Evolutionary conservation across 768 basidiomycete genomes (phyloP).

Genomic region (Pisolithus tinctorius): DNA sequence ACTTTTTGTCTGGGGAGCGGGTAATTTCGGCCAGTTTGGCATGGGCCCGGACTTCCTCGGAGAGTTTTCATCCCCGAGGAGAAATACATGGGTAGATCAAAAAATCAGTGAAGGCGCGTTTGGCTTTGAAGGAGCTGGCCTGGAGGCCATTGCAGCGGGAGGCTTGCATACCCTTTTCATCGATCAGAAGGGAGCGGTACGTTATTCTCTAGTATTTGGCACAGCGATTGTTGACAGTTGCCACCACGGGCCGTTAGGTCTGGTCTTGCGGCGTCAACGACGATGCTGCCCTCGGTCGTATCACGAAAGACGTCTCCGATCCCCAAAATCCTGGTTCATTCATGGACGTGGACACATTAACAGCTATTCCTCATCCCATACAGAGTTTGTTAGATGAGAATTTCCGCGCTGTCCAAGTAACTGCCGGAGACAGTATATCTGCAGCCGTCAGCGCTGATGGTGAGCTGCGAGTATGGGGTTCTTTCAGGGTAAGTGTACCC

Average conservation of each 20-base stretch:
- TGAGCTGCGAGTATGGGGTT: constrained; percentile 81
- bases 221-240: constrained; percentile 1
- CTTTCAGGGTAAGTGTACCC: constrained; percentile 65
- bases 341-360: constrained; percentile 46
- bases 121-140: constrained; percentile 67
- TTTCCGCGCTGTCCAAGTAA: constrained; percentile 79
- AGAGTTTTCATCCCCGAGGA: constrained; percentile 71
- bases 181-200: constrained; percentile 84
- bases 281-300: constrained; percentile 79
- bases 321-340: constrained; percentile 54
- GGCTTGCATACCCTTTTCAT: constrained; percentile 87
- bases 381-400: constrained; percentile 65
- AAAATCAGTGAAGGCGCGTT: constrained; percentile 67
- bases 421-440: constrained; percentile 83
- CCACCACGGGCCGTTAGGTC: constrained; percentile 36
- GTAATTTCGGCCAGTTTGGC: constrained; percentile 94
- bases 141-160: constrained; percentile 75
- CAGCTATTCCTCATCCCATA: constrained; percentile 57
- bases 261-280: constrained; percentile 89
- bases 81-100: constrained; percentile 71
- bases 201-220: constrained; percentile 26
- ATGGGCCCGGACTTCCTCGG: constrained; percentile 70
- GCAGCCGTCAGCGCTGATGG: constrained; percentile 78
- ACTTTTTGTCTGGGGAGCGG: constrained; percentile 85
- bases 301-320: constrained; percentile 54